A percentile compares a stretch with the other conserved stretches of the same genome.
These are phyloP conservation scores for Rhizopus delemar DNA, from an alignment of 371 early-diverging fungal species.

Conservation along the genomic window DNA sequence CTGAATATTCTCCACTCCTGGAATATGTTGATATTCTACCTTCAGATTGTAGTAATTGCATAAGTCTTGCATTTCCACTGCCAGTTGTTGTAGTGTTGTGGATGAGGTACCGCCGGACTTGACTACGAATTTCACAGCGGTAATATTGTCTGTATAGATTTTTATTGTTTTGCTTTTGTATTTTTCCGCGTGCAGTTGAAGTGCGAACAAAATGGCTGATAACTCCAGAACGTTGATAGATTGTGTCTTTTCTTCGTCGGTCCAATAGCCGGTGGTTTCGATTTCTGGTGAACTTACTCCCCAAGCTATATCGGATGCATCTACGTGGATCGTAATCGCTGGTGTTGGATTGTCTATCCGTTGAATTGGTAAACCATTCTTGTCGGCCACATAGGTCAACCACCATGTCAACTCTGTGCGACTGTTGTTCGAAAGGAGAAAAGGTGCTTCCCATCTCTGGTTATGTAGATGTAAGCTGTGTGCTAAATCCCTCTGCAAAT, in stretches of 20 bases:
- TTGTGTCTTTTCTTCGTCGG: constrained; percentile 2
- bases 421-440: not conserved
- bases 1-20: not conserved
- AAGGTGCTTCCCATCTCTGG: constrained; percentile 1
- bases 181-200: not conserved
- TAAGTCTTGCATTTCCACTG: constrained; percentile 5
- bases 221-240: constrained; percentile 14
- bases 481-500: constrained; percentile 10
- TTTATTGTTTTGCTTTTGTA: not conserved
- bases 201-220: no score
- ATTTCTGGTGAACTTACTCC: not conserved
- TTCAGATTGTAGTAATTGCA: constrained; percentile 2
- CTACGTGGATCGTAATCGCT: not conserved
- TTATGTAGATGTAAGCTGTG: not conserved
- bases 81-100: constrained; percentile 3
- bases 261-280: constrained; percentile 8
- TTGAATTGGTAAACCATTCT: constrained; percentile 11
- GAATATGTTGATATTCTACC: constrained; percentile 5
- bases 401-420: constrained; percentile 12
- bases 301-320: not conserved
- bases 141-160: constrained; percentile 3
- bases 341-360: constrained; percentile 1
- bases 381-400: not conserved
- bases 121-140: constrained; percentile 6
- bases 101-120: constrained; percentile 11